Evolutionary conservation across 2,329 filamentous ascomycete species (phyloP).

Genomic region (Pyricularia grisea): DNA sequence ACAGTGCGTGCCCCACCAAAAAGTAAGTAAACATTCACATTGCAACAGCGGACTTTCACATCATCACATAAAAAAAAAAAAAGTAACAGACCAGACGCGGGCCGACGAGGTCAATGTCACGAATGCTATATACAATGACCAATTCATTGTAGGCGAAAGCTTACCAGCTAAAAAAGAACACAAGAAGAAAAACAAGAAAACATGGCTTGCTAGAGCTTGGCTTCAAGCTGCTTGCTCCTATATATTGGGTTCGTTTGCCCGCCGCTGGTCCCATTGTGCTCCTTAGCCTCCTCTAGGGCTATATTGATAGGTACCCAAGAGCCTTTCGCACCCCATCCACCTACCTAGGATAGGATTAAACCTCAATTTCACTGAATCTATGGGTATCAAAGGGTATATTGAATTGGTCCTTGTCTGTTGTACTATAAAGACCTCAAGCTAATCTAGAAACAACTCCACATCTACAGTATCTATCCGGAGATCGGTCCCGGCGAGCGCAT

Average conservation of each 20-base stretch:
- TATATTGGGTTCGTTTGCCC: neutral
- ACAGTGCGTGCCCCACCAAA: neutral
- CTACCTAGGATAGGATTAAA: neutral
- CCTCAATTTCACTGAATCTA: conserved; percentile 18
- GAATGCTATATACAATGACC: neutral
- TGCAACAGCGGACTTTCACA: neutral
- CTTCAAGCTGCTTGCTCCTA: neutral
- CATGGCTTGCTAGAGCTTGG: conserved; percentile 6
- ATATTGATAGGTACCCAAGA: neutral
- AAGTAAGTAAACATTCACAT: neutral
- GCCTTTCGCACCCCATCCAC: neutral
- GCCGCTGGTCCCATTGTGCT: neutral
- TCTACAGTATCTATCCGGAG: conserved; percentile 75
- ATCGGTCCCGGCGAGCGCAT: conserved; percentile 73
- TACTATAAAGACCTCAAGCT: conserved; percentile 5
- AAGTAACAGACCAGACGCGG: neutral
- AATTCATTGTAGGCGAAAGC: neutral
- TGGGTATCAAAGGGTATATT: conserved; percentile 58
- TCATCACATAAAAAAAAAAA: neutral
- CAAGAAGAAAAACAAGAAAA: neutral
- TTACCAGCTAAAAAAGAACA: neutral
- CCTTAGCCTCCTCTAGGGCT: neutral
- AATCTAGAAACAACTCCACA: conserved; percentile 9
- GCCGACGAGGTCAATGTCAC: neutral
- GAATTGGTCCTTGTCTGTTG: neutral